Evolutionary conservation across 257 asterid species (phyloP), one percentile per base, ranked within the genome.

Genomic region (Forsythia suspensa): DNA sequence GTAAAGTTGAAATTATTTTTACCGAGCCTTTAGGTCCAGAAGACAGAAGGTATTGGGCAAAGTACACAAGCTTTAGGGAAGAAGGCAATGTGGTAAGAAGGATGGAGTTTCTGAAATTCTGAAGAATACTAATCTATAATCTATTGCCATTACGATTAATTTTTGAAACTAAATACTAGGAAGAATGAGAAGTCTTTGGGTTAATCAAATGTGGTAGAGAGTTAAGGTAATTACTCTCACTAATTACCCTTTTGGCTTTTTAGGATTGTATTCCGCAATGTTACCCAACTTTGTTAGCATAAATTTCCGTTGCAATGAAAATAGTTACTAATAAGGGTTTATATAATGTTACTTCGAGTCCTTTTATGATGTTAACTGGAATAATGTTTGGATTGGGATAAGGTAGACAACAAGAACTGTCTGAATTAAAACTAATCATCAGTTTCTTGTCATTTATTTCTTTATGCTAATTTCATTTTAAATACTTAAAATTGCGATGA

Each of bases 71-170:
- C 81, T 76, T 76, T 74, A 76, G 81, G 81, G 79, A 77, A 79
- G 83, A 81, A 76, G 85, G 78, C 77, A 63, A 70, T 77, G 48
- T 82, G 65, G 43, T 38, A 13, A 74, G 65, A 16, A 71, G 72
- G 79, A 84, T 77, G 84, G 76, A 48, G 77, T 78, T 79, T 70
- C 84, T 5, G 15, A 79, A 65, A 67, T 82, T 75, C 51, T 79
- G 84, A 82, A 82, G 86, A 75, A 72, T 36, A 69, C 87, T 78
- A 78, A 79, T 77, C 73, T 80, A 78, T 78, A 75, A 78, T 76
- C 75, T 82, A 78, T 81, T 77, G 51, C 72, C 71, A 79, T 82
- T 85, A 75, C 52, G 46, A 79, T 84, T 86, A 83, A 24, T 10
- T 63, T 63, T 21, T 9, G 40, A 63, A 63, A 63, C 38, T 63